Evolutionary conservation across 768 basidiomycete genomes (phyloP).

Genomic region (Leccinum variicolor): DNA sequence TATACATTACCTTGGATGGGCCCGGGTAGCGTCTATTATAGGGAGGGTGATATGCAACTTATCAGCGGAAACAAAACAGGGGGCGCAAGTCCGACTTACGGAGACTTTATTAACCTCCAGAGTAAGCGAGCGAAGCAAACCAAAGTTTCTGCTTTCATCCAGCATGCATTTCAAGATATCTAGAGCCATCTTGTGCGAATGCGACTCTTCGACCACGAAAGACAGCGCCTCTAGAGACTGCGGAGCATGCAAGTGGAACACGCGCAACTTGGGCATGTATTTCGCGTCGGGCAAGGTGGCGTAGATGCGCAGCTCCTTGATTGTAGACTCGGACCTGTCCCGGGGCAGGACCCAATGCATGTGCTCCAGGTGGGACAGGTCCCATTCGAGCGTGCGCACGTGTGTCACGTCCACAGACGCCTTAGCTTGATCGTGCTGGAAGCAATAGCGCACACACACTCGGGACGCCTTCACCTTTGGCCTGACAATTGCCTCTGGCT

Average conservation of each 20-base stretch:
- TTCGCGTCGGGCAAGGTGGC: too few relatives aligned
- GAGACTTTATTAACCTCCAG: background rate
- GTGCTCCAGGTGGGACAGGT: background rate
- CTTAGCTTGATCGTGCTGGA: background rate
- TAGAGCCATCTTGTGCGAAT: background rate
- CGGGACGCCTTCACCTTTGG: background rate
- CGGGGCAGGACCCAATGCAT: background rate
- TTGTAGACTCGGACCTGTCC: background rate
- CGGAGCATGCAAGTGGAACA: background rate
- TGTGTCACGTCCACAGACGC: background rate
- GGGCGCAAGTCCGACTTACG: background rate
- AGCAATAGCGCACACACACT: background rate
- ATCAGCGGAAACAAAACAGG: too few relatives aligned
- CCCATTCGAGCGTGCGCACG: background rate
- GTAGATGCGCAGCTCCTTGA: background rate
- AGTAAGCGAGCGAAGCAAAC: background rate
- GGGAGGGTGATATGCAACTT: too few relatives aligned
- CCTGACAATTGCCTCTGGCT: background rate
- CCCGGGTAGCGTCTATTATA: too few relatives aligned
- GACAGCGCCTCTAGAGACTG: background rate
- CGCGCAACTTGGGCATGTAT: background rate
- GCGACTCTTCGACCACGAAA: background rate
- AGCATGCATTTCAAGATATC: background rate
- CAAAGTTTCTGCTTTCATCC: background rate
- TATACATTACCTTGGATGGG: background rate